A percentile compares a stretch with the other conserved stretches of the same genome.
Conservation (phyloP, 2,329 filamentous ascomycete species). For the Neonectria magnoliae region DNA sequence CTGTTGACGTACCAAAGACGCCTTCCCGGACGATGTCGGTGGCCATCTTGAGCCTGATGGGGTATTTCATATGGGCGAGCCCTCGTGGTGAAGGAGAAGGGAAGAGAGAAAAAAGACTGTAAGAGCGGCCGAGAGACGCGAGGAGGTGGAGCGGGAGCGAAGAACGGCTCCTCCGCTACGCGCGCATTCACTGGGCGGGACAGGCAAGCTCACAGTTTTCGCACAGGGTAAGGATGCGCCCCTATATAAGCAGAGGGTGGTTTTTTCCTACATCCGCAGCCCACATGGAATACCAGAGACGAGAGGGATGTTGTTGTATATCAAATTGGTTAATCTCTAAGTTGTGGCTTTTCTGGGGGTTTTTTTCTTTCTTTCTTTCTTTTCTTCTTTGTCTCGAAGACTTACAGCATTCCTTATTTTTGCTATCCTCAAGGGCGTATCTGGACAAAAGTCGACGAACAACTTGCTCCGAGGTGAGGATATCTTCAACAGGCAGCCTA, state of each 20-base stretch:
- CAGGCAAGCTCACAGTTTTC: not conserved
- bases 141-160: slow-evolving; percentile 21
- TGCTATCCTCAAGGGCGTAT: not conserved
- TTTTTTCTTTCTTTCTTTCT: too few species aligned
- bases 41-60: slow-evolving; percentile 60
- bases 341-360: not conserved
- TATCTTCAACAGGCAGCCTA: not conserved
- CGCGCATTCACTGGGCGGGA: not conserved
- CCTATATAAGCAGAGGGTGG: not conserved
- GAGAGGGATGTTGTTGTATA: not conserved
- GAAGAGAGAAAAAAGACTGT: slow-evolving; percentile 19
- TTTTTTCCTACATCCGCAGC: too few species aligned
- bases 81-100: slow-evolving; percentile 18
- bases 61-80: slow-evolving; percentile 46
- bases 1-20: slow-evolving; percentile 63
- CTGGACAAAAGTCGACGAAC: not conserved
- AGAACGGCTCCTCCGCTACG: slow-evolving; percentile 5
- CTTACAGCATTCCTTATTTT: not conserved
- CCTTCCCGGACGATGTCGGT: slow-evolving; percentile 64
- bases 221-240: not conserved
- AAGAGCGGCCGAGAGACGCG: slow-evolving; percentile 14
- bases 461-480: not conserved
- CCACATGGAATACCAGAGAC: not conserved
- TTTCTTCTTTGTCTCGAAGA: not conserved
- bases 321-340: not conserved